Evolutionary conservation across 1,139 yeast species (phyloP).

Genomic region (Yamadazyma aaseri): DNA sequence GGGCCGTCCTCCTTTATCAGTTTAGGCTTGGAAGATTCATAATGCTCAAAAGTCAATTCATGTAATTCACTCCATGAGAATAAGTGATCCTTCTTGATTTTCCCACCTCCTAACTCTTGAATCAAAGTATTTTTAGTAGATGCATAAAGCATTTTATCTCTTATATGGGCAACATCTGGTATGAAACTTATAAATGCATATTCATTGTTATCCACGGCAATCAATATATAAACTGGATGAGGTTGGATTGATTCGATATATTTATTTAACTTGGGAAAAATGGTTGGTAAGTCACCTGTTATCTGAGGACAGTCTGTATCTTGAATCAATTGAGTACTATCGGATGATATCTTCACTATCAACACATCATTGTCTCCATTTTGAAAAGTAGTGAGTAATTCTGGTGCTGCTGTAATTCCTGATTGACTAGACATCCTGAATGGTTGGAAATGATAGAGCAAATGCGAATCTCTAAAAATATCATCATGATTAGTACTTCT

Average conservation of each 20-base stretch:
- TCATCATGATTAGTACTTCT: constrained; percentile 1
- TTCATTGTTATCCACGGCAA: constrained; percentile 26
- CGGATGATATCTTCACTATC: constrained; percentile 42
- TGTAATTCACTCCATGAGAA: constrained; percentile 56
- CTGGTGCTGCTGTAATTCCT: constrained; percentile 57
- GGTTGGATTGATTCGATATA: constrained; percentile 37
- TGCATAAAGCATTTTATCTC: constrained; percentile 91
- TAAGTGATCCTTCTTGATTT: constrained; percentile 50
- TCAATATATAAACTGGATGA: constrained; percentile 60
- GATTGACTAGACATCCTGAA: constrained; percentile 64
- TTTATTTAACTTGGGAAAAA: constrained; percentile 35
- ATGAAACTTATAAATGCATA: constrained; percentile 75
- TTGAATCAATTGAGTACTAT: constrained; percentile 46
- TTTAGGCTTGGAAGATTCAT: constrained; percentile 22
- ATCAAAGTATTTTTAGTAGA: constrained; percentile 78
- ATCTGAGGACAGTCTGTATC: constrained; percentile 32
- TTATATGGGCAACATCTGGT: constrained; percentile 82
- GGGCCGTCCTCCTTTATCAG: constrained; percentile 39
- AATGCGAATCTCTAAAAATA: constrained; percentile 1
- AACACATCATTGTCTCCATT: constrained; percentile 24
- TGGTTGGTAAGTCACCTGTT: constrained; percentile 24
- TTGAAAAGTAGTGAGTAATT: constrained; percentile 36
- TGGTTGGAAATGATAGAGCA: not conserved
- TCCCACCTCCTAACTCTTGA: constrained; percentile 67
- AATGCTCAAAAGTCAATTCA: constrained; percentile 58